Conservation (phyloP, 2,329 filamentous ascomycete genomes). For the Hymenoscyphus repandus region DNA sequence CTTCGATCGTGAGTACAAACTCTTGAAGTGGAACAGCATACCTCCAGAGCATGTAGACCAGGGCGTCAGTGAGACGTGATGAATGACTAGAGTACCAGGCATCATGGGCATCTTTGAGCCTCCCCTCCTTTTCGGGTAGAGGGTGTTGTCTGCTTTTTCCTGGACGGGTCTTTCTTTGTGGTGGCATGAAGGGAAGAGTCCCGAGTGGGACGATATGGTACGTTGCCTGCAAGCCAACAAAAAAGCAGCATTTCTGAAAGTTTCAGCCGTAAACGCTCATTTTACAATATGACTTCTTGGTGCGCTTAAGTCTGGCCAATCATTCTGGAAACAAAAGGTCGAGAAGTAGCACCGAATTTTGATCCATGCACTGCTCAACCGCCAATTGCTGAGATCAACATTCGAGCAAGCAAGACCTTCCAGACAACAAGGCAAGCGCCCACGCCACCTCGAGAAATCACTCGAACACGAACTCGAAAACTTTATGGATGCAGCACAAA, state of each 20-base stretch:
- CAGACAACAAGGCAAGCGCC: no score
- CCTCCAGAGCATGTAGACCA: not conserved
- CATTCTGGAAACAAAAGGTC: not conserved
- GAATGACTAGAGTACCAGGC: not conserved
- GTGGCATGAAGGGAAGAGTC: not conserved
- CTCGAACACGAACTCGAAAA: no score
- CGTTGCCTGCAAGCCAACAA: not conserved
- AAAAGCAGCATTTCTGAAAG: not conserved
- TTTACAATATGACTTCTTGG: not conserved
- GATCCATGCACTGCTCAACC: no score
- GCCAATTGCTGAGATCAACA: no score
- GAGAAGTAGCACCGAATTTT: not conserved
- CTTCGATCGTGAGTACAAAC: not conserved
- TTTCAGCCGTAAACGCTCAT: not conserved
- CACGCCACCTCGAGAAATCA: no score
- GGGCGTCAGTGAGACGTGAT: slow-evolving; percentile 3
- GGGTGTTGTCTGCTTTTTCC: not conserved
- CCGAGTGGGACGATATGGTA: slow-evolving; percentile 1
- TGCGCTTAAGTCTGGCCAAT: not conserved
- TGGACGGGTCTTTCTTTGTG: not conserved
- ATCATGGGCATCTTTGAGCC: not conserved
- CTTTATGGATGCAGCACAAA: no score
- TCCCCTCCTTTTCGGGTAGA: not conserved
- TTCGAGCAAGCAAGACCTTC: no score
- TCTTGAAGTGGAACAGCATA: not conserved